Evolutionary conservation across 352 stramenopile genomes (phyloP), one percentile per base, ranked within the genome.

Genomic region (Poterioochromonas sp.): DNA sequence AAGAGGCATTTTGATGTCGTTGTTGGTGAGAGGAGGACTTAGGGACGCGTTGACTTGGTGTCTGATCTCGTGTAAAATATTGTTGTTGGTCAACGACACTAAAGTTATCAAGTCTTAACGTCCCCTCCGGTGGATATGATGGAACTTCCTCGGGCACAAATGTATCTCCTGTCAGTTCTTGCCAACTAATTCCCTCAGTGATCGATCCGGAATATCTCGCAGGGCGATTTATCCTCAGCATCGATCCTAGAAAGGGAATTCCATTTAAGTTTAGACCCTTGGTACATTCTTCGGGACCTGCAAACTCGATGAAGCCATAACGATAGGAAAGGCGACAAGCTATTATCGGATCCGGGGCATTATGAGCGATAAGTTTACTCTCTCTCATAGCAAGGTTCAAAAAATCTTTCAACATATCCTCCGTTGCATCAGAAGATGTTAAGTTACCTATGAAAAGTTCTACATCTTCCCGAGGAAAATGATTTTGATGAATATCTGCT

Each of bases 261-360:
- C 89, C 88, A 81, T 92, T 92, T 47, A 94, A 82, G 83, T 90
- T 92, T 26, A 94, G 82, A 18, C 86, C 85, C 81, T 89, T 86
- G n/a, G 83, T 86, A 0, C 86, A 84, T 54, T 92, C 89, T 76
- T 90, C 82, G 3, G 86, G 81, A 1, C 81, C 87, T 35, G 86
- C 76, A 32, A 90, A 76, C 80, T 94, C 89, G 37, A 94, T 84
- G 82, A 93, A 94, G 0, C 86, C 86, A 84, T 90, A 94, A 73
- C 92, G 92, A 0, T 87, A 87, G 47, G 74, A 86, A 0, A 92
- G 82, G 39, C 87, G 82, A 51, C 85, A 88, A 12, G 85, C 76
- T 26, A 86, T 81, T 63, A 94, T 89, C 0, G 87, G 87, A 81
- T 89, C 90, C 11, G 44, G 44, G 44, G 8, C 44, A 20, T 53